A percentile compares a stretch with the other conserved stretches of the same genome.
Evolutionary conservation across 1,284 basidiomycete species (phyloP).

Genomic region (Meripilus lineatus): DNA sequence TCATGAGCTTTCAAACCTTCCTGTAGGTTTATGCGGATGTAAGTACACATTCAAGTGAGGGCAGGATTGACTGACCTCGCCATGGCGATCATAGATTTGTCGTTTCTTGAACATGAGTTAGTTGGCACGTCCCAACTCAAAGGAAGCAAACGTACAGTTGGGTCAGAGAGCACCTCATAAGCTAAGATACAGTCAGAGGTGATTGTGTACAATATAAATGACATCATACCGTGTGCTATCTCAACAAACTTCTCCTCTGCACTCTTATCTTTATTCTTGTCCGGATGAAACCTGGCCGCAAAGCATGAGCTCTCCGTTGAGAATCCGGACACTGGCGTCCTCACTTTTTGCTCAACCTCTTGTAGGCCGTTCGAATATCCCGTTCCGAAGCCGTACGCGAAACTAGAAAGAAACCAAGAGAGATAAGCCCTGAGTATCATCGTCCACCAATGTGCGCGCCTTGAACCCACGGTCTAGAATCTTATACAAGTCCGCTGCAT

Average conservation of each 20-base stretch:
- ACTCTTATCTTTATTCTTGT: constrained; percentile 85
- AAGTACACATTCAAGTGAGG: neutral
- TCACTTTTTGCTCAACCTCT: constrained; percentile 80
- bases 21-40: constrained; percentile 25
- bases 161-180: constrained; percentile 89
- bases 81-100: constrained; percentile 87
- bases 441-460: constrained; percentile 25
- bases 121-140: too few relatives aligned
- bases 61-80: constrained; percentile 55
- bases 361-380: constrained; percentile 90
- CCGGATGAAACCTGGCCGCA: constrained; percentile 62
- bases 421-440: constrained; percentile 19
- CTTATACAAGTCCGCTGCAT: constrained; percentile 73
- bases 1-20: constrained; percentile 88
- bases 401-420: constrained; percentile 40
- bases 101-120: constrained; percentile 85
- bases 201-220: neutral
- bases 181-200: constrained; percentile 40
- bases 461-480: constrained; percentile 61
- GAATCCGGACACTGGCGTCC: too few relatives aligned
- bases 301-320: too few relatives aligned
- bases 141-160: constrained; percentile 67
- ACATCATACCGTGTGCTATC: constrained; percentile 72
- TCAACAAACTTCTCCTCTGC: constrained; percentile 87
- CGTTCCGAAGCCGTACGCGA: constrained; percentile 75